phyloP scores from a whole-genome alignment of 176 grass and related monocot genomes.

The Melocanna baccifera region DNA sequence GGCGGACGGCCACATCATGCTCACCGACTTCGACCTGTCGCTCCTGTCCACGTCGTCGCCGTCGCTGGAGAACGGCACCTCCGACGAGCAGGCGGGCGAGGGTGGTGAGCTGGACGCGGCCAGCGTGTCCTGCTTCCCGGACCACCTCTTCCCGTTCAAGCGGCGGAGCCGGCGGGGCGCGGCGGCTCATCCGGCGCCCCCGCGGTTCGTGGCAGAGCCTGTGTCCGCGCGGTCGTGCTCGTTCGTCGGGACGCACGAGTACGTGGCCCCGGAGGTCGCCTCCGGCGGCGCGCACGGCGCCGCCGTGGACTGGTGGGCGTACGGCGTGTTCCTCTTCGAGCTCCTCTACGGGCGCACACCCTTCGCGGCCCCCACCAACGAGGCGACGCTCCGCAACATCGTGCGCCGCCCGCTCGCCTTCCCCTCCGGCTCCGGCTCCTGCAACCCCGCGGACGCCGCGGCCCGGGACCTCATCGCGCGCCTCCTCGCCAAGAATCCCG shows the following conservation, averaged over 20 bases:
- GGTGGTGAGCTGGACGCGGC: too few species aligned
- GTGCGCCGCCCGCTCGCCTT: conserved; percentile 54
- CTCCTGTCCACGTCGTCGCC: conserved; percentile 72
- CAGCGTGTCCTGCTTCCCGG: conserved; percentile 51
- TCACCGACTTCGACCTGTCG: conserved; percentile 93
- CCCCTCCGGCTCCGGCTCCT: background rate
- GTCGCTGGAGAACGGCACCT: conserved; percentile 8
- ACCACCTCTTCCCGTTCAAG: conserved; percentile 18
- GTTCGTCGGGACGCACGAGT: conserved; percentile 96
- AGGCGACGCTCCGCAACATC: conserved; percentile 70
- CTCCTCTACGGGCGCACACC: conserved; percentile 72
- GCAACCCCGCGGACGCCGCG: background rate
- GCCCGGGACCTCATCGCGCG: conserved; percentile 61
- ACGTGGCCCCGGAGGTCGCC: conserved; percentile 76
- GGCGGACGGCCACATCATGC: conserved; percentile 91
- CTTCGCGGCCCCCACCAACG: conserved; percentile 60
- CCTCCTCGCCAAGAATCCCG: conserved; percentile 73
- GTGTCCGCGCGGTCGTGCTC: conserved; percentile 66
- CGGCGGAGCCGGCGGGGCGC: background rate
- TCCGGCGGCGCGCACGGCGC: conserved; percentile 59
- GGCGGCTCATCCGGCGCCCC: background rate
- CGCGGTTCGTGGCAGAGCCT: conserved; percentile 74
- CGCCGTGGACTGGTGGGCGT: conserved; percentile 97
- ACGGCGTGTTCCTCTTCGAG: conserved; percentile 91
- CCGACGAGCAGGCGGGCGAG: background rate